phyloP scores from a whole-genome alignment of 768 basidiomycete species.

The Podaxis sp. region DNA sequence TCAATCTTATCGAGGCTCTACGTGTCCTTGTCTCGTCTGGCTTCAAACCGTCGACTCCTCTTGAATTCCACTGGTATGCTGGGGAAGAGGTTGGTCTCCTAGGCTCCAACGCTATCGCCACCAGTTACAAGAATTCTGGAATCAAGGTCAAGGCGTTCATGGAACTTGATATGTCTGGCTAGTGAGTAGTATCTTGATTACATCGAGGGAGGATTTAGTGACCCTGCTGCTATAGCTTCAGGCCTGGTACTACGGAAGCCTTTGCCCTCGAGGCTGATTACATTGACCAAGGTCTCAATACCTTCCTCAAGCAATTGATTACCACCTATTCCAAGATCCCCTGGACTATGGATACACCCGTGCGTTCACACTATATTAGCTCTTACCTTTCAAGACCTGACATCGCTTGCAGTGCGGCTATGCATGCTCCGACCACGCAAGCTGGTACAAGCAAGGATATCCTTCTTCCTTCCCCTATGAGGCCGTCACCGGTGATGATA shows the following conservation, averaged over 20 bases:
- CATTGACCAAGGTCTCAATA: conserved; percentile 38
- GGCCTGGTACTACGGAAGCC: conserved; percentile 40
- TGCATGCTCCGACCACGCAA: conserved; percentile 46
- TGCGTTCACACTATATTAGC: conserved; percentile 21
- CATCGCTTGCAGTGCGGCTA: conserved; percentile 32
- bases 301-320: conserved; percentile 41
- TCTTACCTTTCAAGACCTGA: background rate
- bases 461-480: conserved; percentile 43
- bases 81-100: conserved; percentile 44
- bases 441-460: conserved; percentile 42
- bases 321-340: conserved; percentile 34
- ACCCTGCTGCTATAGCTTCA: conserved; percentile 34
- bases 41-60: conserved; percentile 36
- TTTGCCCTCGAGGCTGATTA: conserved; percentile 40
- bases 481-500: conserved; percentile 37
- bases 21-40: conserved; percentile 36
- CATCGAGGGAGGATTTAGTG: background rate
- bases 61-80: conserved; percentile 50
- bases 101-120: conserved; percentile 54
- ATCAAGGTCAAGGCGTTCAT: conserved; percentile 49
- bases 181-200: conserved; percentile 22
- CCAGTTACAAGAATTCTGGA: conserved; percentile 43
- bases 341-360: conserved; percentile 34
- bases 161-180: conserved; percentile 41
- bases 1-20: conserved; percentile 43